Evolutionary conservation across 164 flowering plant genomes (phyloP).

Genomic region (Vitis labrusca): DNA sequence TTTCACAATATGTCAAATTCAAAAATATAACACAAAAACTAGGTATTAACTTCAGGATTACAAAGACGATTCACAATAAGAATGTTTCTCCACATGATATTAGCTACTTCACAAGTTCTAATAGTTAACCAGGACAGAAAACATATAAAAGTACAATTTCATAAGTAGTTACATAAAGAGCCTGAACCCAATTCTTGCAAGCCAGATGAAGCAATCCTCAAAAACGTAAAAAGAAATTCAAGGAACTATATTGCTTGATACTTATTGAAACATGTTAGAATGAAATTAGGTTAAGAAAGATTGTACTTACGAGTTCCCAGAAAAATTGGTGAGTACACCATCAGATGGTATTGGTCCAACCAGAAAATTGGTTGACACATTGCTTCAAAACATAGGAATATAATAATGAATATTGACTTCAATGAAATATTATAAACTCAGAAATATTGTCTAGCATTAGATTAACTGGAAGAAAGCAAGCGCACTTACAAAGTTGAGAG

Average conservation of each 20-base stretch:
- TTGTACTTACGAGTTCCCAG: slow-evolving; percentile 69
- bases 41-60: no score
- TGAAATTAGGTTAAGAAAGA: neutral
- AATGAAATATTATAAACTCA: slow-evolving; percentile 2
- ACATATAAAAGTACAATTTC: no score
- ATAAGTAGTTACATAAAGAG: no score
- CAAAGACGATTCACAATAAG: no score
- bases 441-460: neutral
- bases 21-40: no score
- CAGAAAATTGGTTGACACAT: slow-evolving; percentile 83
- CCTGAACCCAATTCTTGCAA: neutral
- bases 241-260: neutral
- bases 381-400: slow-evolving; percentile 48
- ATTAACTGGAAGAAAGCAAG: slow-evolving; percentile 3
- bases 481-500: slow-evolving; percentile 66
- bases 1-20: no score
- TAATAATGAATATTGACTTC: slow-evolving; percentile 5
- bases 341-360: slow-evolving; percentile 79
- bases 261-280: no score
- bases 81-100: no score
- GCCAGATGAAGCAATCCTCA: neutral
- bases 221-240: neutral
- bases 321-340: slow-evolving; percentile 63
- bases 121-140: no score
- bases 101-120: no score